These are phyloP conservation scores for Terana coerulea DNA, from an alignment of 768 basidiomycete genomes.

Conservation along the genomic window DNA sequence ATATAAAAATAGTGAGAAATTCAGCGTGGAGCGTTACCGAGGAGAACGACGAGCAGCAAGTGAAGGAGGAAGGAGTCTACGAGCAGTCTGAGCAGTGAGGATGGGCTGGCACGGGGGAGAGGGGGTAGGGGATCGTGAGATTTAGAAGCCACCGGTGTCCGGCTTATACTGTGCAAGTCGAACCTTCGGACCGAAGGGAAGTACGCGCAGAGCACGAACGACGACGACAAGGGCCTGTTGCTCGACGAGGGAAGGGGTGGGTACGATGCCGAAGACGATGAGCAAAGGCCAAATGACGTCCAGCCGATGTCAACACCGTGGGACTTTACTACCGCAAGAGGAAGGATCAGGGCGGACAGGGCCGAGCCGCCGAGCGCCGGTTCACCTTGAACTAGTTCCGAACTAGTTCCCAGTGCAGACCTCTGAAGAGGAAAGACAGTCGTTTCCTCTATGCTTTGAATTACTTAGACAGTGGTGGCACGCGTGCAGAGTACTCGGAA, in stretches of 20 bases:
- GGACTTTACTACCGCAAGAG: too few relatives aligned
- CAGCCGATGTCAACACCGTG: neutral
- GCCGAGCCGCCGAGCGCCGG: too few relatives aligned
- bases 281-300: constrained; percentile 8
- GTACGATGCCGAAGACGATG: constrained; percentile 2
- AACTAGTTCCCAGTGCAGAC: too few relatives aligned
- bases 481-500: too few relatives aligned
- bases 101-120: constrained; percentile 4
- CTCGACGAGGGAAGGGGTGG: neutral
- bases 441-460: too few relatives aligned
- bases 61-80: neutral
- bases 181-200: neutral
- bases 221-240: neutral
- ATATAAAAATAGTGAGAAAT: neutral
- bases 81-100: neutral
- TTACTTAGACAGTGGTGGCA: too few relatives aligned
- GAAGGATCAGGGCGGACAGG: too few relatives aligned
- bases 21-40: neutral
- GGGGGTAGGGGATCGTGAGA: constrained; percentile 1
- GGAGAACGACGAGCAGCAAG: neutral
- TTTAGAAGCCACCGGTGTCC: constrained; percentile 2
- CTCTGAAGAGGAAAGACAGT: too few relatives aligned
- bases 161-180: neutral
- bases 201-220: neutral
- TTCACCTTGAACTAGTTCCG: too few relatives aligned